Base-by-base conservation (phyloP, 208 protist species). In the Trypanosoma mega region DNA sequence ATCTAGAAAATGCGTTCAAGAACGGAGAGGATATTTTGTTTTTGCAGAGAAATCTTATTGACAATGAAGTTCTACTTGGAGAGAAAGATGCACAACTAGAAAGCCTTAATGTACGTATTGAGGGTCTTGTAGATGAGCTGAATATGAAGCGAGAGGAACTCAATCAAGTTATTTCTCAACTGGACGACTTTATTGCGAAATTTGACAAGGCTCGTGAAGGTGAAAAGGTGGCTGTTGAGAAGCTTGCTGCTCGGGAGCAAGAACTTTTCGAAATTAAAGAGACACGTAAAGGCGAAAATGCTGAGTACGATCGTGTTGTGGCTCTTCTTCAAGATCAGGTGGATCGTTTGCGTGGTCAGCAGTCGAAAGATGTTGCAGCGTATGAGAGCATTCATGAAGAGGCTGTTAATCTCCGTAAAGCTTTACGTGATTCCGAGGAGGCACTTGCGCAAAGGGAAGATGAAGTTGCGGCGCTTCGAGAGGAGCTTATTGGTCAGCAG, bases 221-320 rank as follows among this genome's bases (percentile, higher is more conserved):
- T 27, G 84, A 91, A 48, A 80, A 83, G 57, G 68, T 75, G 49
- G 58, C 85, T 16, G 61, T 91, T 21, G 58, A 87, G 36, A 78
- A 69, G 27, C 72, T 91, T 14, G 80, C 72, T 0, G 78, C 70
- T 1, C 60, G 80, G 2, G 84, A 91, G 30, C 68, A 85, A 55
- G 84, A 87, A 64, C 59, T 91, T 8, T 91, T 79, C 39, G 78
- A 87, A 36, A 46, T 87, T 31, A 76, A 82, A 53, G 75, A 85
- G 61, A 72, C 72, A 0, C 80, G 72, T n/a, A 71, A 64, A n/a
- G 75, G 69, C 21, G 74, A 88, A 48, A 75, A 69, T 23, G 60
- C 68, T 0, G 79, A 86, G 47, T 76, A 88, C 31, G 79, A 82
- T 47, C 79, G 76, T 30, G 68, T 80, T 55, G 43, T 89, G 3